phyloP scores from a whole-genome alignment of 2,329 filamentous ascomycete species.

The Pyricularia pennisetigena region DNA sequence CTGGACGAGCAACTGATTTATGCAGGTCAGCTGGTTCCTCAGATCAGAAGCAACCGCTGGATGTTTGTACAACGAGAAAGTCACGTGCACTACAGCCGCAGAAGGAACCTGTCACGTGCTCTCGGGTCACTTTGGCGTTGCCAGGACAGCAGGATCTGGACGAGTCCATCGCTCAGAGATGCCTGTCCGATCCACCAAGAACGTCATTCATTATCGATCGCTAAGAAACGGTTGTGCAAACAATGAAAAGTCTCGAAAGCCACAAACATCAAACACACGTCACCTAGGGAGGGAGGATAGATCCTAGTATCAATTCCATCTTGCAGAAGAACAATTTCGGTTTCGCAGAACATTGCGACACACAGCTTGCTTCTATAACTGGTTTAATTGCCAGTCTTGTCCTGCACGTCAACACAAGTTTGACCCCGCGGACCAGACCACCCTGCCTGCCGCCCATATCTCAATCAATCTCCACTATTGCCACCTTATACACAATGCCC shows the following conservation, averaged over 20 bases:
- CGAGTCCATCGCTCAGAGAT: background rate
- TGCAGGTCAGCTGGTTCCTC: background rate
- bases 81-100: background rate
- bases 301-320: background rate
- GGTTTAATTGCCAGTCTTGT: background rate
- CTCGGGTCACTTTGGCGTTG: conserved; percentile 41
- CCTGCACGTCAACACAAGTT: background rate
- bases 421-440: background rate
- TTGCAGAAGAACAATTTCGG: background rate
- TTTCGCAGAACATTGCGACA: background rate
- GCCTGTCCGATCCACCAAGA: conserved; percentile 4
- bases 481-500: conserved; percentile 29
- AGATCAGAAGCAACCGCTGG: background rate
- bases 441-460: background rate
- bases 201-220: conserved; percentile 10
- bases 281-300: background rate
- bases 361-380: background rate
- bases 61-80: background rate
- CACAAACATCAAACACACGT: background rate
- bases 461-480: background rate
- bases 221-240: background rate
- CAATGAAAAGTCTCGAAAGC: conserved; percentile 5
- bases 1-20: background rate
- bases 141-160: conserved; percentile 32
- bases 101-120: conserved; percentile 30